Conservation (phyloP, 2,329 filamentous ascomycete genomes). For the Hypoxylon sp. region DNA sequence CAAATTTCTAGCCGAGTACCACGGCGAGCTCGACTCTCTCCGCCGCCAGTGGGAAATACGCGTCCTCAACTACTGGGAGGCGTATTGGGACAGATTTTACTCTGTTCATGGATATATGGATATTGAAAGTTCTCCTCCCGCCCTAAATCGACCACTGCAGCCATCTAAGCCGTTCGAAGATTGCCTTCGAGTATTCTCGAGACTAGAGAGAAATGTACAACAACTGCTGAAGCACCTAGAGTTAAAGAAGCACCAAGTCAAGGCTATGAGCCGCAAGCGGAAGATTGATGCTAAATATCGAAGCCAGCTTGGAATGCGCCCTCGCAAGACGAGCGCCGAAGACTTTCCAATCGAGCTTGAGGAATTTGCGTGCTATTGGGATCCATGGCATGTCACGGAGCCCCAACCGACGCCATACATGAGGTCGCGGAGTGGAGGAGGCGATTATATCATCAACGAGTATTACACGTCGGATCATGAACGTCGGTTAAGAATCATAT, state of each 20-base stretch:
- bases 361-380: slow-evolving; percentile 27
- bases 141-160: neutral
- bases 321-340: slow-evolving; percentile 9
- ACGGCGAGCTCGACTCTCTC: slow-evolving; percentile 17
- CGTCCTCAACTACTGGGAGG: slow-evolving; percentile 30
- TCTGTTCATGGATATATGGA: slow-evolving; percentile 4
- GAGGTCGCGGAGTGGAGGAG: slow-evolving; percentile 6
- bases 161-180: slow-evolving; percentile 2
- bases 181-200: slow-evolving; percentile 2
- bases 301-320: slow-evolving; percentile 21
- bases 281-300: slow-evolving; percentile 28
- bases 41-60: slow-evolving; percentile 21
- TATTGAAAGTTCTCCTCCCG: neutral
- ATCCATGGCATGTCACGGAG: slow-evolving; percentile 31
- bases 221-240: slow-evolving; percentile 1
- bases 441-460: slow-evolving; percentile 22
- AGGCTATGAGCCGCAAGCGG: slow-evolving; percentile 21
- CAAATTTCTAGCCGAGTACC: slow-evolving; percentile 22
- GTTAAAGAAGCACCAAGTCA: slow-evolving; percentile 20
- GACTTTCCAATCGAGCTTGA: slow-evolving; percentile 27
- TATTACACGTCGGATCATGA: slow-evolving; percentile 28
- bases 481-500: slow-evolving; percentile 25
- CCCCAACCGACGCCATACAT: slow-evolving; percentile 27
- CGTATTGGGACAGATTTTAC: slow-evolving; percentile 16
- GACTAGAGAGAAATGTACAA: slow-evolving; percentile 7